Conservation (phyloP, 2,329 filamentous ascomycete species). For the Hypoxylon sp. region DNA sequence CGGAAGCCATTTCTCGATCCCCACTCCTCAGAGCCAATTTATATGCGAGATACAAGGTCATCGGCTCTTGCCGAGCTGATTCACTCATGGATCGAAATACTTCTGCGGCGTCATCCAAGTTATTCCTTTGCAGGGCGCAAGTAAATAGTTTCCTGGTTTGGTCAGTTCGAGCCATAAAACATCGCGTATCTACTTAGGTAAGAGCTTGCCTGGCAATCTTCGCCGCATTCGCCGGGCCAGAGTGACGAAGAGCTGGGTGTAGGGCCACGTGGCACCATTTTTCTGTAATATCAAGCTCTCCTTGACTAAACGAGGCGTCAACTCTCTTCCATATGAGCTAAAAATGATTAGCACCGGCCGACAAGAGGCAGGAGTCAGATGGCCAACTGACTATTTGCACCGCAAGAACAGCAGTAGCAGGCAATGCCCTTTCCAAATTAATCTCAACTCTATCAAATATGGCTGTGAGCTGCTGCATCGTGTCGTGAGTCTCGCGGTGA, state of each 20-base stretch:
- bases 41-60: constrained; percentile 81
- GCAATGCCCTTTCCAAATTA: constrained; percentile 62
- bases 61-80: constrained; percentile 68
- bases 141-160: constrained; percentile 76
- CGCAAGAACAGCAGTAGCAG: constrained; percentile 73
- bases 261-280: constrained; percentile 80
- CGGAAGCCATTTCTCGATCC: constrained; percentile 69
- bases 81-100: constrained; percentile 72
- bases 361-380: neutral
- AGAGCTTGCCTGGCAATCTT: constrained; percentile 73
- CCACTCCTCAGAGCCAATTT: constrained; percentile 74
- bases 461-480: constrained; percentile 48
- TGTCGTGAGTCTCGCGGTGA: constrained; percentile 55
- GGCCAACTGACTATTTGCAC: constrained; percentile 71
- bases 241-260: constrained; percentile 74
- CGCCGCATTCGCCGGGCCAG: constrained; percentile 74
- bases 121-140: constrained; percentile 73
- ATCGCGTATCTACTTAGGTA: neutral
- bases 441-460: constrained; percentile 57
- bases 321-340: constrained; percentile 86
- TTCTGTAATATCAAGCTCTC: constrained; percentile 68
- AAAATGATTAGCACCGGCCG: constrained; percentile 24
- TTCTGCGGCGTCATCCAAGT: constrained; percentile 66
- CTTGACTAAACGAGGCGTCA: constrained; percentile 68
- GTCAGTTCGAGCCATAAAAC: constrained; percentile 40